Conservation (phyloP, 148 eudicot genomes). For the Silene conica region DNA sequence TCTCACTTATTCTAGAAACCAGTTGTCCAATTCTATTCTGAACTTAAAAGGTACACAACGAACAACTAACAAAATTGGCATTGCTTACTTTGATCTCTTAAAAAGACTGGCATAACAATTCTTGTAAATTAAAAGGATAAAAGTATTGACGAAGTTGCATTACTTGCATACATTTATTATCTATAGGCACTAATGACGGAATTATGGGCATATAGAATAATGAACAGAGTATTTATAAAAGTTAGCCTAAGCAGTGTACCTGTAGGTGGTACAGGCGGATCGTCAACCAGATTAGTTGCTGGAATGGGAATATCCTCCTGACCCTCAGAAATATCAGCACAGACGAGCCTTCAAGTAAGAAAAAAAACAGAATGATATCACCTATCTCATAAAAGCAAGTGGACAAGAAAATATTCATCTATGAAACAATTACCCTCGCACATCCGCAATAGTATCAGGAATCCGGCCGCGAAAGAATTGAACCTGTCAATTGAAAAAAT, state of each 20-base stretch:
- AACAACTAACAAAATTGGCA: neutral
- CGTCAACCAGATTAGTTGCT: constrained; percentile 85
- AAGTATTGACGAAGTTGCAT: neutral
- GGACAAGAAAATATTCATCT: neutral
- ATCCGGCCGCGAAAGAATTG: constrained; percentile 53
- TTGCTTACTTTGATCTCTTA: neutral
- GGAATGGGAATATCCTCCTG: constrained; percentile 73
- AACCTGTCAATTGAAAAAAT: constrained; percentile 44
- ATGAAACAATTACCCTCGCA: constrained; percentile 50
- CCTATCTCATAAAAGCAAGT: neutral
- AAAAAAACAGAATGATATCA: constrained; percentile 14
- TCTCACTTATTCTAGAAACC: too few relatives aligned
- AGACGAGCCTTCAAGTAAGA: constrained; percentile 58
- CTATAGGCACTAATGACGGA: neutral
- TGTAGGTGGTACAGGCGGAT: constrained; percentile 61
- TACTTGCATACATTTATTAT: neutral
- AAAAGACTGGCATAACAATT: neutral
- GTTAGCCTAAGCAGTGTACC: constrained; percentile 35
- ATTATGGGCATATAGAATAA: neutral
- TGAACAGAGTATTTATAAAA: neutral
- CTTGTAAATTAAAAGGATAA: neutral
- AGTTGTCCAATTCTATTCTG: too few relatives aligned
- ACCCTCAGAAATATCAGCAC: constrained; percentile 67
- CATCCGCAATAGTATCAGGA: constrained; percentile 56
- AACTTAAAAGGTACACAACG: neutral